Base-by-base conservation (phyloP, 164 flowering plant species). In the Stephania cephalantha region DNA sequence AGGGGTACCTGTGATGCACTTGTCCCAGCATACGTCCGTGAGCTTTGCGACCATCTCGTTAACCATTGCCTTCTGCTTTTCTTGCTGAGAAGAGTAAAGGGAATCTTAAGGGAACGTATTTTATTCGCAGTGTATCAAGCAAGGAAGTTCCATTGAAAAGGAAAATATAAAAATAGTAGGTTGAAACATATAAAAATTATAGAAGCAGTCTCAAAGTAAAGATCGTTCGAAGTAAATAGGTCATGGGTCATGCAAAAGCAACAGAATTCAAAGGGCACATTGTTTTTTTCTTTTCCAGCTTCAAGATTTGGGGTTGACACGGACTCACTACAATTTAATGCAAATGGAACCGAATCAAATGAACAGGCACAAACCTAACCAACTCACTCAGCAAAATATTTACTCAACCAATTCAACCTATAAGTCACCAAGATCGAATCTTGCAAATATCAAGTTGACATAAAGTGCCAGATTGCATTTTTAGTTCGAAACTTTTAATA, bases 11-110 rank as follows among this genome's bases (percentile, higher is more conserved):
- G 90, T 89, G 72, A 94, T 85, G 86, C 98, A 94, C 73, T 94
- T 92, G 81, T 94, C 96, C 98, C 98, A 94, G 83, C 97, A 94
- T 0, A 69, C 85, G 65, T 79, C 82, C 18, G 97, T 92, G 20
- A 92, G 87, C 87, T 92, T 92, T 58, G 90, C 86, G 70, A 92
- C 91, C 89, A 91, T 86, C 80, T 94, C 95, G 77, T 86, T 86
- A 15, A 88, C 73, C 96, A 92, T 86, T 4, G 92, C 92, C 68
- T 77, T 89, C 76, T 94, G 82, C 83, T 90, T 84, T 74, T 94
- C 97, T 89, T 90, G 89, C 97, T 94, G 92, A 44, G 12, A 11
- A 17, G n/a, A 4, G 71, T 9, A 69, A 12, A 55, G 5, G 64
- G 64, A 15, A 4, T 58, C 20, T 6, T 18, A 15, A 61, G 66